Evolutionary conservation across 495 filamentous ascomycete species (phyloP), one percentile per base, ranked within the genome.

Genomic region (Penicillium manginii): DNA sequence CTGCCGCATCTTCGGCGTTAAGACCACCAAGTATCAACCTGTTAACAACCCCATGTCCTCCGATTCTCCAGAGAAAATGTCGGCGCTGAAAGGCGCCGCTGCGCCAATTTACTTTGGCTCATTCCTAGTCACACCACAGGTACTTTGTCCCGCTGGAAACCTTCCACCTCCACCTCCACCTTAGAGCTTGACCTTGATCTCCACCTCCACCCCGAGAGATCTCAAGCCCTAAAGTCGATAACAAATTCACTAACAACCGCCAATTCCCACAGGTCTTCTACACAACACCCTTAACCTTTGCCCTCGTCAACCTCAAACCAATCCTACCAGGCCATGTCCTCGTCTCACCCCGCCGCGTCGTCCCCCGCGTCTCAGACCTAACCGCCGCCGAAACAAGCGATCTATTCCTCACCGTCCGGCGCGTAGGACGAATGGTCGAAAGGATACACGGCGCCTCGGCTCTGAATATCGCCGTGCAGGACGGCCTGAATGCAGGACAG

Each of bases 261-360:
- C 47, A 43, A 17, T 43, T 10, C 14, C 17, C 8, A 3, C 45
- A 85, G 89, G 89, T 96, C 78, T 98, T 98, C 83, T 82, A 94
- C 76, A 77, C 73, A 61, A 96, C 93, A 11, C 79, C 88, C 12
- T 81, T 86, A 65, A 86, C 86, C 69, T 94, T 90, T 79, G 89
- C 89, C 57, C 83, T 97, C 51, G 92, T 97, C 21, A 97, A 97
- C 79, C 84, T 97, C 65, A 97, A 96, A 73, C 94, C 94, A 12
- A 84, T 98, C 17, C 84, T 98, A 1, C 92, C 94, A 0, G 94
- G 94, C 47, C 94, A 98, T 76, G 88, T 98, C 54, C 89, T 98
- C 23, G 82, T 98, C 55, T 81, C 73, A 37, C 78, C 81, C 11
- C 77, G 73, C 3, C 82, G 83, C 31, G 73, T 82, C 17, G 89